Base-by-base conservation (phyloP, 768 basidiomycete genomes). In the Steccherinum ochraceum region DNA sequence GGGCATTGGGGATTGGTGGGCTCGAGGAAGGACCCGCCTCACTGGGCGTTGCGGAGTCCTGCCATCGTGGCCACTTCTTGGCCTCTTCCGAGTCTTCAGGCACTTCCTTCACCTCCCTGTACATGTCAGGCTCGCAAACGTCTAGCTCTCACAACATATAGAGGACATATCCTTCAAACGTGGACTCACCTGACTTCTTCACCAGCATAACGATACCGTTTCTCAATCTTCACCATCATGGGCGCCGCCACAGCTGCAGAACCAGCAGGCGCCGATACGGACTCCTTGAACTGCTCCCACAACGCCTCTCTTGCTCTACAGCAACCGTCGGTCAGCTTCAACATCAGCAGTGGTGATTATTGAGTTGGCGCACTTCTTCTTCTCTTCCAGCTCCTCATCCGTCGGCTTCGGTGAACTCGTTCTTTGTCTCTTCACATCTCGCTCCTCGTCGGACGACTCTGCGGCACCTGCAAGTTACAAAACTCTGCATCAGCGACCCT, bases 51-150 rank as follows among this genome's bases (percentile, higher is more conserved):
- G 61, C 49, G 24, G 56, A 35, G n/a, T 65, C 61, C 40, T 62
- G 58, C 77, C 78, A 84, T 24, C 69, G 55, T 0, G 88, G 84
- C 86, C 88, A 93, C 62, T 78, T 79, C 60, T 76, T 82, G 2
- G 89, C 89, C 3, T 93, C 90, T 5, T 75, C 67, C 1, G 89
- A 91, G 57, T 79, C 78, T 56, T 81, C 86, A 12, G 75, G 70
- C 1, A 92, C 90, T 52, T 89, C 83, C 16, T 81, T 73, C 1
- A 89, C 74, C 63, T 91, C 83, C 46, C 90, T 92, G 63, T 24
- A 46, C 35, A 49, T 40, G 49, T 43, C 23, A 27, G 4, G n/a
- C n/a, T n/a, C 48, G 46, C 12, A 47, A 51, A 46, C 20, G 52
- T 21, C 45, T 35, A 7, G 30, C 16, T 35, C 30, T 35, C 30